Evolutionary conservation across 371 early-diverging fungal genomes (phyloP).

Genomic region (Entomophthora muscae): DNA sequence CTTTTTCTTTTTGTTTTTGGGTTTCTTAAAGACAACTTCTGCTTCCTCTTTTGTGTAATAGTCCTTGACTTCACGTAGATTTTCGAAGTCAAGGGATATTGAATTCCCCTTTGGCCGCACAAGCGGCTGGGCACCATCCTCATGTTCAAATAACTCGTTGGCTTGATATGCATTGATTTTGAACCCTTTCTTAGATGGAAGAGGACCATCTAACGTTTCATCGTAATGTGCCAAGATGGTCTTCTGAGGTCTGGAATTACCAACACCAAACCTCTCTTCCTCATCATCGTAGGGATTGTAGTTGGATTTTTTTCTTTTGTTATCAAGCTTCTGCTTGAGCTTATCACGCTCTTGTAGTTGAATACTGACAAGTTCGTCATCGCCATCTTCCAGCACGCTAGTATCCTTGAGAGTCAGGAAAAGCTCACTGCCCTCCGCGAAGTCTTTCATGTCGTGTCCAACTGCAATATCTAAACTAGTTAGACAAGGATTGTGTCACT

Average conservation of each 20-base stretch:
- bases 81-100: background rate
- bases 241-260: constrained; percentile 17
- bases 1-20: constrained; percentile 40
- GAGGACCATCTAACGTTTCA: constrained; percentile 33
- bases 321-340: constrained; percentile 48
- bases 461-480: constrained; percentile 45
- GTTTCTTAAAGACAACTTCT: constrained; percentile 55
- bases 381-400: constrained; percentile 45
- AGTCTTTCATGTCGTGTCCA: constrained; percentile 48
- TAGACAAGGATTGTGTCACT: constrained; percentile 11
- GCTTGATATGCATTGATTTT: background rate
- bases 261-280: constrained; percentile 17
- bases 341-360: constrained; percentile 49
- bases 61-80: constrained; percentile 20
- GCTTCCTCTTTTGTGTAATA: constrained; percentile 78
- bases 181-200: constrained; percentile 9
- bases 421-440: constrained; percentile 52
- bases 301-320: constrained; percentile 32
- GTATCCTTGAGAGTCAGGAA: constrained; percentile 78
- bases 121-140: background rate
- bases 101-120: background rate
- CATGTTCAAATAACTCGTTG: background rate
- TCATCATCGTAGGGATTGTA: constrained; percentile 72
- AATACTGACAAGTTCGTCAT: constrained; percentile 52
- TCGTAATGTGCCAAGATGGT: constrained; percentile 69